These are phyloP conservation scores for Cryptococcus sp. DNA, from an alignment of 1,284 basidiomycete species.

Conservation along the genomic window DNA sequence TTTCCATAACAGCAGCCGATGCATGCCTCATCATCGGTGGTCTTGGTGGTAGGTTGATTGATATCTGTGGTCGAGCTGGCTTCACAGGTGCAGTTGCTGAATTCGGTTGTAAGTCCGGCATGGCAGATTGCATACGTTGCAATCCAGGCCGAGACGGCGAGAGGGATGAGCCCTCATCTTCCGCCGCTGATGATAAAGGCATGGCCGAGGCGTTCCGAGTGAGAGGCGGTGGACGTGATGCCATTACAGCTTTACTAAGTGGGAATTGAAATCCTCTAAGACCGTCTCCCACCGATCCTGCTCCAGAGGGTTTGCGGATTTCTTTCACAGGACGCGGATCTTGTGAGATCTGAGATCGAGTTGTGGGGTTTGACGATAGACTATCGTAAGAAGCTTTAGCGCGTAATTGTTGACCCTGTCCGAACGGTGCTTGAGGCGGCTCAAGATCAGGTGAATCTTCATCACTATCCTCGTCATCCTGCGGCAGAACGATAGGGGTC, in stretches of 20 bases:
- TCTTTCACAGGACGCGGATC: constrained; percentile 9
- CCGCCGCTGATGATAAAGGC: not conserved
- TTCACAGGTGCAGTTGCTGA: not conserved
- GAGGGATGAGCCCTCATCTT: constrained; percentile 1
- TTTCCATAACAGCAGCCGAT: constrained; percentile 46
- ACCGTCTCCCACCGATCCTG: constrained; percentile 32
- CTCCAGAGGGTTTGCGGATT: constrained; percentile 24
- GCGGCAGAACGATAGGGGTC: not conserved
- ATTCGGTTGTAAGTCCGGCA: constrained; percentile 1
- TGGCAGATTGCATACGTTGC: constrained; percentile 1
- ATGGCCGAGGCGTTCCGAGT: constrained; percentile 28
- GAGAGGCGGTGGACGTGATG: constrained; percentile 13
- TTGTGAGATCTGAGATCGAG: constrained; percentile 16
- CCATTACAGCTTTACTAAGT: constrained; percentile 14
- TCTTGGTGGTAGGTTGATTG: constrained; percentile 16
- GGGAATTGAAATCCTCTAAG: constrained; percentile 45
- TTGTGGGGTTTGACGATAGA: constrained; percentile 26
- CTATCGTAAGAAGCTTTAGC: constrained; percentile 28
- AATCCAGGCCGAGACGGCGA: constrained; percentile 5
- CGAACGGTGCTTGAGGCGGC: not conserved
- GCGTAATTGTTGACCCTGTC: constrained; percentile 7
- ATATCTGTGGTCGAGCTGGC: not conserved
- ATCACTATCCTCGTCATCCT: not conserved
- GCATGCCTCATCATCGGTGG: constrained; percentile 46
- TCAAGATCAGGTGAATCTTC: constrained; percentile 1